Evolutionary conservation across 2,329 filamentous ascomycete species (phyloP).

Genomic region (Niveomyces coronatus): DNA sequence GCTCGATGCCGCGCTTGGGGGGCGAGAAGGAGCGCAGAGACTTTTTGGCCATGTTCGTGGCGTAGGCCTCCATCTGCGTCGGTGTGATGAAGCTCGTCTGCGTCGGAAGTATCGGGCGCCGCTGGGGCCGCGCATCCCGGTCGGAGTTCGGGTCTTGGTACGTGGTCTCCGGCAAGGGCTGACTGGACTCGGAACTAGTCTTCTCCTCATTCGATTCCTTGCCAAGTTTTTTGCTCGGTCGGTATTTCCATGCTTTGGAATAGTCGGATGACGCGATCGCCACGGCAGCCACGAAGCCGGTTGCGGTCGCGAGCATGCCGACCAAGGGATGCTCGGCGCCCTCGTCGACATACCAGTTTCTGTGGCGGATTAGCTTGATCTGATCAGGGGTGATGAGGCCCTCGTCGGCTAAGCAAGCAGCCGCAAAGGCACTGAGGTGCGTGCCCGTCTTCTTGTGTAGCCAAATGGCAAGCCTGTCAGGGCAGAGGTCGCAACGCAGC

Average conservation of each 20-base stretch:
- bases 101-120: not conserved
- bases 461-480: constrained; percentile 51
- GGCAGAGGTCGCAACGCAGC: constrained; percentile 48
- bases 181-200: not conserved
- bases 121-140: not conserved
- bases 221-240: not conserved
- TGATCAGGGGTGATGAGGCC: constrained; percentile 45
- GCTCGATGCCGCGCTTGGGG: constrained; percentile 7
- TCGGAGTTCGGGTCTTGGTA: not conserved
- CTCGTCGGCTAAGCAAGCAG: constrained; percentile 43
- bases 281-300: constrained; percentile 56
- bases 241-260: constrained; percentile 11
- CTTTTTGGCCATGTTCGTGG: constrained; percentile 22
- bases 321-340: constrained; percentile 55
- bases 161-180: too few relatives aligned
- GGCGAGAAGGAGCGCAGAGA: constrained; percentile 42
- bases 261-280: constrained; percentile 37
- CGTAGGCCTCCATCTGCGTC: constrained; percentile 20
- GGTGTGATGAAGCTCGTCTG: constrained; percentile 12
- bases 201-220: not conserved
- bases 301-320: constrained; percentile 53
- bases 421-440: constrained; percentile 50
- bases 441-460: constrained; percentile 47
- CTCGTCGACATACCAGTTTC: constrained; percentile 54
- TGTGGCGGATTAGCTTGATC: constrained; percentile 36